Percentiles rank a stretch among this genome's conserved stretches.
Evolutionary conservation across 257 asterid genomes (phyloP).

Genomic region (Cinchona pubescens): DNA sequence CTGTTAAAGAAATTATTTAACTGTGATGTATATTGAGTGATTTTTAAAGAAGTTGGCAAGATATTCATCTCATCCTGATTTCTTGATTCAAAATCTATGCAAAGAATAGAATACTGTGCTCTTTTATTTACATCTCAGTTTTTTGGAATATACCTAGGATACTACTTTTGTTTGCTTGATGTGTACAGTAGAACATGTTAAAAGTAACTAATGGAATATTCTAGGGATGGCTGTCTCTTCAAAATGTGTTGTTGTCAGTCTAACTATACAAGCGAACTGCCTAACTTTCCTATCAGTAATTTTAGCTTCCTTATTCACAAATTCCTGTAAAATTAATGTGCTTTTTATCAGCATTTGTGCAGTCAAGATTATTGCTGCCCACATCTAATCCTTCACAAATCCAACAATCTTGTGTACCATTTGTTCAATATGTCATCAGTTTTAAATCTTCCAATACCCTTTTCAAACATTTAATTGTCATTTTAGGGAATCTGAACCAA

Average conservation of each 20-base stretch:
- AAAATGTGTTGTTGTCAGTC: too few relatives aligned
- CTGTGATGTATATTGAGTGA: neutral
- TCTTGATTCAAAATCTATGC: neutral
- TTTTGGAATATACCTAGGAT: neutral
- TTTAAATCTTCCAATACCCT: neutral
- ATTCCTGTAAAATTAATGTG: neutral
- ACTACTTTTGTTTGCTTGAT: neutral
- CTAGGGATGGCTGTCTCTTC: neutral
- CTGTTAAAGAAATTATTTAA: too few relatives aligned
- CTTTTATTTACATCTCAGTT: neutral
- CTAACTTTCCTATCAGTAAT: neutral
- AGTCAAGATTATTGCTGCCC: neutral
- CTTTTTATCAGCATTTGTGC: neutral
- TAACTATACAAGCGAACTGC: too few relatives aligned
- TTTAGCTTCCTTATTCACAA: neutral
- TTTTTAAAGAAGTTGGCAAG: too few relatives aligned
- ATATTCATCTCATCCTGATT: too few relatives aligned
- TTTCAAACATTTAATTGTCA: neutral
- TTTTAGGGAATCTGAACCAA: conserved; percentile 94
- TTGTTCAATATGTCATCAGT: neutral
- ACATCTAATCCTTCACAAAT: too few relatives aligned
- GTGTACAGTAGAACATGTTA: neutral
- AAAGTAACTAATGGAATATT: neutral
- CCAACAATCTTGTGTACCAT: neutral
- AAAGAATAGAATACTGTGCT: neutral